phyloP scores from a whole-genome alignment of 1,284 basidiomycete genomes.

The Irpex lacteus region DNA sequence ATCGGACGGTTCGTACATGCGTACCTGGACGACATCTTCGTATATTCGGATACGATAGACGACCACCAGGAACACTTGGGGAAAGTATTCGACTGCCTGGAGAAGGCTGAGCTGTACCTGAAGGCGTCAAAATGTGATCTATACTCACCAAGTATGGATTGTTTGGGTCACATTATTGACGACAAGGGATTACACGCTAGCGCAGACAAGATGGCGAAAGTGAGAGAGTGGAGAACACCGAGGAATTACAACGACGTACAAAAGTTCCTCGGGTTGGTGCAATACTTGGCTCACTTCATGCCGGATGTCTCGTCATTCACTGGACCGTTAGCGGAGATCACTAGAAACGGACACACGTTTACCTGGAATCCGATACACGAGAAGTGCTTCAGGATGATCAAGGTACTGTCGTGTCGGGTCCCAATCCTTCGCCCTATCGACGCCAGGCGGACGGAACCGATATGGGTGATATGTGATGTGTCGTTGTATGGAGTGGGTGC shows the following conservation, averaged over 20 bases:
- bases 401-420: not conserved
- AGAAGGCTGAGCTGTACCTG: slow-evolving; percentile 22
- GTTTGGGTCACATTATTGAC: too few species aligned
- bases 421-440: not conserved
- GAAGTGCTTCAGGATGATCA: not conserved
- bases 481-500: not conserved
- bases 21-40: slow-evolving; percentile 35
- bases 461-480: slow-evolving; percentile 1
- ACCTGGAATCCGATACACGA: not conserved
- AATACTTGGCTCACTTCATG: too few species aligned
- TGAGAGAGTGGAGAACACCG: too few species aligned
- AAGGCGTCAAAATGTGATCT: slow-evolving; percentile 1
- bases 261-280: too few species aligned
- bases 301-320: too few species aligned
- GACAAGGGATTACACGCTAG: too few species aligned
- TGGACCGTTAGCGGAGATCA: too few species aligned
- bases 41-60: slow-evolving; percentile 26
- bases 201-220: too few species aligned
- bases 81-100: slow-evolving; percentile 22
- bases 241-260: too few species aligned
- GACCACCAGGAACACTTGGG: slow-evolving; percentile 29
- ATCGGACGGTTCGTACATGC: slow-evolving; percentile 29
- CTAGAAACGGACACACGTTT: too few species aligned
- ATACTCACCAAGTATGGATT: too few species aligned
- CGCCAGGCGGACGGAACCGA: not conserved